These are phyloP conservation scores for Heterobasidion annosum DNA, from an alignment of 1,284 basidiomycete species.

Conservation along the genomic window DNA sequence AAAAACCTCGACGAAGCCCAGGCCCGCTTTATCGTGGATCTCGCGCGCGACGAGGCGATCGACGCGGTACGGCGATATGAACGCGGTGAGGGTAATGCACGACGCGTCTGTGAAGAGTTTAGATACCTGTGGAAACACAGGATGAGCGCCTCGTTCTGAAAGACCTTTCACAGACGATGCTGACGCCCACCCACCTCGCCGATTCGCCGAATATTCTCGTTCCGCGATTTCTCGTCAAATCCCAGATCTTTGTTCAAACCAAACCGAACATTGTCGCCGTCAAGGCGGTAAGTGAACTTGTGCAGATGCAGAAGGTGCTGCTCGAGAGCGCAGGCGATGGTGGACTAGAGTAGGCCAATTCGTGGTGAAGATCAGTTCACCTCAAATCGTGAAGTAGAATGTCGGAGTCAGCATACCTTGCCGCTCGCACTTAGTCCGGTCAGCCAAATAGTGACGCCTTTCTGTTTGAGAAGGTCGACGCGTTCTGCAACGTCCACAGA, in stretches of 20 bases:
- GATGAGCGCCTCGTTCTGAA: background rate
- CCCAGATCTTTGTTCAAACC: constrained; percentile 98
- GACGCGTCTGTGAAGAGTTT: constrained; percentile 89
- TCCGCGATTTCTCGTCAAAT: constrained; percentile 90
- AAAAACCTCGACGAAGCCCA: constrained; percentile 93
- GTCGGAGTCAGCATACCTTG: constrained; percentile 44
- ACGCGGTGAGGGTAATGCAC: constrained; percentile 86
- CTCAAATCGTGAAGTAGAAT: background rate
- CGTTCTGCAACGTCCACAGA: constrained; percentile 69
- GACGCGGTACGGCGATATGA: constrained; percentile 94
- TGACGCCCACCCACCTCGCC: constrained; percentile 65
- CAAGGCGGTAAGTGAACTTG: constrained; percentile 86
- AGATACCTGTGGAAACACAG: constrained; percentile 55
- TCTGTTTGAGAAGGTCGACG: constrained; percentile 60
- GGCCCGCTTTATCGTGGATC: constrained; percentile 65
- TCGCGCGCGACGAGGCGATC: constrained; percentile 83
- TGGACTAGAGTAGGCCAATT: constrained; percentile 56
- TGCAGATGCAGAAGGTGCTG: constrained; percentile 87
- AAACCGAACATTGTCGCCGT: constrained; percentile 96
- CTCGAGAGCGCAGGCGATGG: constrained; percentile 95
- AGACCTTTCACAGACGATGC: background rate
- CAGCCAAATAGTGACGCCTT: constrained; percentile 88
- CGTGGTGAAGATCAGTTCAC: constrained; percentile 8
- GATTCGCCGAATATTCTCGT: constrained; percentile 97
- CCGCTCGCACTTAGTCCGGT: constrained; percentile 91